These are phyloP conservation scores for Oryza punctata DNA, from an alignment of 176 grass and related monocot genomes.

Conservation along the genomic window DNA sequence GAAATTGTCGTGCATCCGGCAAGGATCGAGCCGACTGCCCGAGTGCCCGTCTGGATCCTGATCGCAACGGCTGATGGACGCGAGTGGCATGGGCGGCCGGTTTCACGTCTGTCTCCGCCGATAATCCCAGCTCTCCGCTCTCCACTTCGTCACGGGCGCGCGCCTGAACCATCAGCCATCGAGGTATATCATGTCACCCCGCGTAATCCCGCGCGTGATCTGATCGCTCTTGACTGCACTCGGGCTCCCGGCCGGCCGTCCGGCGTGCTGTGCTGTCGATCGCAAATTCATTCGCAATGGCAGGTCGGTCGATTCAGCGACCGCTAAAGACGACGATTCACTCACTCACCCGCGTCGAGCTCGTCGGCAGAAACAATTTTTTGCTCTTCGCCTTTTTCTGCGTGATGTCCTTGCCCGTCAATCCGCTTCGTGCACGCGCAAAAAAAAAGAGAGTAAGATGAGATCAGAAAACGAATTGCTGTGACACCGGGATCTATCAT, in stretches of 20 bases:
- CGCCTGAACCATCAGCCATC: background rate
- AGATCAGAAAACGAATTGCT: background rate
- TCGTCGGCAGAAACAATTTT: background rate
- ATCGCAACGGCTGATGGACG: background rate
- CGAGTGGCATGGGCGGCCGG: background rate
- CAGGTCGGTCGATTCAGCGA: background rate
- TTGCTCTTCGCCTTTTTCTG: background rate
- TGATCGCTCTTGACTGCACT: background rate
- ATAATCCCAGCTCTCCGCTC: background rate
- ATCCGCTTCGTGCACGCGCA: background rate
- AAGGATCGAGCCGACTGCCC: too few relatives aligned
- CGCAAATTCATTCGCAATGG: too few relatives aligned
- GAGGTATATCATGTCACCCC: background rate
- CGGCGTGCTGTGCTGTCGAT: too few relatives aligned
- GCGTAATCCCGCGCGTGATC: background rate
- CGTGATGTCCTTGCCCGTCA: background rate
- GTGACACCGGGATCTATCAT: background rate
- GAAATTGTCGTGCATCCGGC: too few relatives aligned
- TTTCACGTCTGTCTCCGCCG: background rate
- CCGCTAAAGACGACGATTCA: background rate
- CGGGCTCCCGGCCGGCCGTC: background rate
- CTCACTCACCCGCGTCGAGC: conserved; percentile 22
- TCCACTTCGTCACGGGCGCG: background rate
- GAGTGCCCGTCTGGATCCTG: background rate
- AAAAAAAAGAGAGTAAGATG: background rate